Conservation (phyloP, 2,329 filamentous ascomycete genomes). For the Fusarium sp. region DNA sequence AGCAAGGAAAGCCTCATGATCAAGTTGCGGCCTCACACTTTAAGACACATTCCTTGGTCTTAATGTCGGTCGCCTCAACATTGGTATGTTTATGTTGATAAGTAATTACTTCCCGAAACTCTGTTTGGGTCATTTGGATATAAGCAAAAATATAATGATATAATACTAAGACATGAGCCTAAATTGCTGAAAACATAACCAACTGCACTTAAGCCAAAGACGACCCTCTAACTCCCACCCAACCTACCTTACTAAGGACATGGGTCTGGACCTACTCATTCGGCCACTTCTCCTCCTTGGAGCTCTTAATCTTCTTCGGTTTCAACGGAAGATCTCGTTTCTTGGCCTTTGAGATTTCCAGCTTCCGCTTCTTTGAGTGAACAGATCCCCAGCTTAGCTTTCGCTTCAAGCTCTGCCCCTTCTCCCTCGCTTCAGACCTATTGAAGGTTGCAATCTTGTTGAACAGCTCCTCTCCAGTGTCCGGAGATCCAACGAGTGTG, state of each 20-base stretch:
- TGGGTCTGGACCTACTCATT: neutral
- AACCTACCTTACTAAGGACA: neutral
- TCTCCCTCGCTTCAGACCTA: neutral
- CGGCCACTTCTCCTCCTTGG: neutral
- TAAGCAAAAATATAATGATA: neutral
- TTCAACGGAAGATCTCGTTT: neutral
- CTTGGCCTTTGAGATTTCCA: neutral
- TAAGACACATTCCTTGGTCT: neutral
- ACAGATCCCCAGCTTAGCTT: slow-evolving; percentile 6
- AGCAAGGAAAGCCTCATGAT: neutral
- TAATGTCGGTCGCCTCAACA: neutral
- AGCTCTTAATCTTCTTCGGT: neutral
- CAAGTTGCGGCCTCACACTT: neutral
- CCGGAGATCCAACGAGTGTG: neutral
- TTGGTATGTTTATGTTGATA: neutral
- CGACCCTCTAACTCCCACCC: neutral
- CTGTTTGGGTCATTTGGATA: neutral
- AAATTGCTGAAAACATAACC: neutral
- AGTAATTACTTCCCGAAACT: neutral
- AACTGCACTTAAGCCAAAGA: neutral
- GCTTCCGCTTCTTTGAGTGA: slow-evolving; percentile 4
- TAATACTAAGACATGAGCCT: neutral
- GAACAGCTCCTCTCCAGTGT: neutral
- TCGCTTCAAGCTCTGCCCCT: slow-evolving; percentile 20
- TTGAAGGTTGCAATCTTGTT: neutral